Evolutionary conservation across 176 grass and related monocot genomes (phyloP), one percentile per base, ranked within the genome.

Genomic region (Rhynchospora pubera): DNA sequence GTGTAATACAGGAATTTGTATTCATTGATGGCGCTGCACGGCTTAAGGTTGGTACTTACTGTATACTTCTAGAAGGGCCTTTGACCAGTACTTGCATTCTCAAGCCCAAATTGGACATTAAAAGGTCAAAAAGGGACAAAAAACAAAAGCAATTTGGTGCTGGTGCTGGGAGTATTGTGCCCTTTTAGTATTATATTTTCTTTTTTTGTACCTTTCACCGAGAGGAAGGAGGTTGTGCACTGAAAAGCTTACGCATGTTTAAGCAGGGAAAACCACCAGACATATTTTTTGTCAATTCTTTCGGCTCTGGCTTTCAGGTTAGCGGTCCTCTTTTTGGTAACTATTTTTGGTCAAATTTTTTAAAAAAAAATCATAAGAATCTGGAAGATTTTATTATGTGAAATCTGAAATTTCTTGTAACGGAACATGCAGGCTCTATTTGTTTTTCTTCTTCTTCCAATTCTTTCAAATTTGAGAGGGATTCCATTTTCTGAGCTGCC

Each of bases 221-320:
- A 75, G 46, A 53, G n/a, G 3, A 59, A 55, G 21, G 9, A 48
- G 39, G 3, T 84, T 63, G 47, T 47, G 62, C 79, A 50, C 34
- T 59, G 39, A 62, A 47, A 62, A 45, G 22, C 14, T 14, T 66
- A 9, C 85, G 6, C 30, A 28, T 84, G 12, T 85, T 83, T 85
- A 53, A 73, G 34, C 73, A 98, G 95, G 95, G 95, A 88, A 89
- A 90, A 44, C 68, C 81, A 42, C 92, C 88, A 84, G 95, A 98
- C 88, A 90, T 98, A 94, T 98, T 94, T 84, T 85, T 98, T 74
- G 87, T 98, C 30, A 94, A 94, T 80, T 98, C 92, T 84, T 98
- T 98, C 59, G 92, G 90, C 42, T 98, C 95, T 84, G 95, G 90
- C 34, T 98, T 98, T 87, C 92, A 98, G 95, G 92, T 98, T 85